phyloP scores from a whole-genome alignment of 768 basidiomycete species.

The Myochromella boudieri region DNA sequence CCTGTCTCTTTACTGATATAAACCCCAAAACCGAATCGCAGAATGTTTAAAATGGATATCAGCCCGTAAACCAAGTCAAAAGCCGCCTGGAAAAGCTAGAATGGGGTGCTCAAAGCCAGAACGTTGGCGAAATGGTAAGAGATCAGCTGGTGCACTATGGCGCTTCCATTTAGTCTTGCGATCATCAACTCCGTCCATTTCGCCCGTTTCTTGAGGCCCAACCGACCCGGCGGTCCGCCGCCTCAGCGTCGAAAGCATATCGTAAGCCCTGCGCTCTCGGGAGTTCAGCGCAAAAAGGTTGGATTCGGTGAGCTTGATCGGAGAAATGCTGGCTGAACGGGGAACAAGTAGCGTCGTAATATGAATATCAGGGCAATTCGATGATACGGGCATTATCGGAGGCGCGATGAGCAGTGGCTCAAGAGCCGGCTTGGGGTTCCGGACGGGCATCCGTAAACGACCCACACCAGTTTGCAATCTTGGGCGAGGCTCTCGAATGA shows the following conservation, averaged over 20 bases:
- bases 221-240: conserved; percentile 52
- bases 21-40: conserved; percentile 1
- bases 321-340: conserved; percentile 39
- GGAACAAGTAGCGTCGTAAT: conserved; percentile 51
- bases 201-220: conserved; percentile 11
- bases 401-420: conserved; percentile 31
- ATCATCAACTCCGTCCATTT: conserved; percentile 23
- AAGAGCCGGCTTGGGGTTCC: conserved; percentile 26
- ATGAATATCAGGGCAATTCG: conserved; percentile 34
- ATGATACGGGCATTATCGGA: conserved; percentile 35
- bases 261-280: conserved; percentile 55
- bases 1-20: background rate
- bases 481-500: conserved; percentile 27
- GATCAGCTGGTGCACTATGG: conserved; percentile 64
- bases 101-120: conserved; percentile 59
- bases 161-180: conserved; percentile 44
- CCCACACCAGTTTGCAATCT: conserved; percentile 36
- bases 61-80: conserved; percentile 23
- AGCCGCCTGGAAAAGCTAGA: conserved; percentile 57
- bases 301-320: conserved; percentile 49
- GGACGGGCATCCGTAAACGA: conserved; percentile 42
- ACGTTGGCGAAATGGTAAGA: conserved; percentile 46
- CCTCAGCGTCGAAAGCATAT: conserved; percentile 66
- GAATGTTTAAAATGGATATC: conserved; percentile 26
- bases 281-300: conserved; percentile 52